phyloP scores from a whole-genome alignment of 2,329 filamentous ascomycete species.

The Triangularia setosa region DNA sequence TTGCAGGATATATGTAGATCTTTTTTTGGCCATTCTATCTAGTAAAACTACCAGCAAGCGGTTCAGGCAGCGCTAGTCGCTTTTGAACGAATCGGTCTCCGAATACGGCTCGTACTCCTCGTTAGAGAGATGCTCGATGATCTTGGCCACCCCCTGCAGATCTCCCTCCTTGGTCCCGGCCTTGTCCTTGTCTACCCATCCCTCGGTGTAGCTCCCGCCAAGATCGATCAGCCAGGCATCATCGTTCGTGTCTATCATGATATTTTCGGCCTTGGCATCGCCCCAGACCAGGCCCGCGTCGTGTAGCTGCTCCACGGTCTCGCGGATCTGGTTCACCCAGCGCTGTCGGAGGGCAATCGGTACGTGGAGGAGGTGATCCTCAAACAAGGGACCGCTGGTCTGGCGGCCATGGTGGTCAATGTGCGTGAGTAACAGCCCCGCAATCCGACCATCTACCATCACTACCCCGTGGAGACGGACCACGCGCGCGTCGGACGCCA shows the following conservation, averaged over 20 bases:
- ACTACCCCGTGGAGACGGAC: constrained; percentile 8
- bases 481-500: constrained; percentile 13
- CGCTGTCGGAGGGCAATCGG: constrained; percentile 15
- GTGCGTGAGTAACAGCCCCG: constrained; percentile 13
- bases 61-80: background rate
- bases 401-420: constrained; percentile 10
- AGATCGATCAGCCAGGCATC: constrained; percentile 40
- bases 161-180: constrained; percentile 37
- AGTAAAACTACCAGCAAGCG: background rate
- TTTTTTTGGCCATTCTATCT: too few relatives aligned
- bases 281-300: constrained; percentile 30
- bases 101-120: constrained; percentile 12
- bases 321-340: constrained; percentile 26
- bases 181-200: constrained; percentile 38
- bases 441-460: constrained; percentile 2
- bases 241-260: constrained; percentile 35
- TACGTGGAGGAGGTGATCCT: constrained; percentile 3
- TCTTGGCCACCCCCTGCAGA: constrained; percentile 26
- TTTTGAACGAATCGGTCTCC: background rate
- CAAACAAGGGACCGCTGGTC: constrained; percentile 5
- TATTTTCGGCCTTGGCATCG: constrained; percentile 33
- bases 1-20: too few relatives aligned
- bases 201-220: constrained; percentile 37
- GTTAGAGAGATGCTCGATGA: constrained; percentile 12
- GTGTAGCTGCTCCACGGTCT: constrained; percentile 29